Percentiles rank a stretch among this genome's conserved stretches.
These are phyloP conservation scores for Pichia nakasei DNA, from an alignment of 805 yeast species.

Conservation along the genomic window DNA sequence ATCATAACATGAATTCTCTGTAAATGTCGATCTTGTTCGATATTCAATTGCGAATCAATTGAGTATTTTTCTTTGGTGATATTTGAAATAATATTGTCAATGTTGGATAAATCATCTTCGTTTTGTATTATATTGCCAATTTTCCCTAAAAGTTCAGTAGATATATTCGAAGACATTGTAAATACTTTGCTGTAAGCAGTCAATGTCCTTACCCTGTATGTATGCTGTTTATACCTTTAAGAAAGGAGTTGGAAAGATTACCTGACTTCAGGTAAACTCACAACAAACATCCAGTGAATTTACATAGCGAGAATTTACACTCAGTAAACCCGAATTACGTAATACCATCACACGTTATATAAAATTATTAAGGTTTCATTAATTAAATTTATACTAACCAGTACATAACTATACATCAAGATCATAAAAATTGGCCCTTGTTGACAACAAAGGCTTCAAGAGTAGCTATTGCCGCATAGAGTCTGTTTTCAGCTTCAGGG, in stretches of 20 bases:
- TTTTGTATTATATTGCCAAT: conserved; percentile 19
- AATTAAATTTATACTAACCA: no score
- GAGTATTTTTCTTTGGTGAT: conserved; percentile 62
- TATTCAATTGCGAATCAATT: conserved; percentile 63
- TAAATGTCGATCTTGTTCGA: conserved; percentile 49
- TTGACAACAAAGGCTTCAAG: conserved; percentile 83
- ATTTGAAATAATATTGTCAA: conserved; percentile 44
- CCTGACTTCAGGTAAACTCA: no score
- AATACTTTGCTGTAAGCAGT: no score
- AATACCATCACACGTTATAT: no score
- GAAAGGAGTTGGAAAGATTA: no score
- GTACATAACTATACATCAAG: no score
- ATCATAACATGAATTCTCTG: conserved; percentile 17
- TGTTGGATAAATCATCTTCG: conserved; percentile 43
- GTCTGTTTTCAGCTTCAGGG: conserved; percentile 91
- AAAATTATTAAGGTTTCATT: no score
- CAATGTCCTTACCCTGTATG: no score
- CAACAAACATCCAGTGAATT: no score
- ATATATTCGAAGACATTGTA: conserved; percentile 1
- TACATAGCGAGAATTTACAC: no score
- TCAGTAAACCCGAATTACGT: no score
- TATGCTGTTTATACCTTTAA: no score
- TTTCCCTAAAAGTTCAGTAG: conserved; percentile 10
- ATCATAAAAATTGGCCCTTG: conserved; percentile 49
- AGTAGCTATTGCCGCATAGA: conserved; percentile 93